Evolutionary conservation across 2,329 filamentous ascomycete genomes (phyloP), one percentile per base, ranked within the genome.

Genomic region (Clarireedia monteithiana): DNA sequence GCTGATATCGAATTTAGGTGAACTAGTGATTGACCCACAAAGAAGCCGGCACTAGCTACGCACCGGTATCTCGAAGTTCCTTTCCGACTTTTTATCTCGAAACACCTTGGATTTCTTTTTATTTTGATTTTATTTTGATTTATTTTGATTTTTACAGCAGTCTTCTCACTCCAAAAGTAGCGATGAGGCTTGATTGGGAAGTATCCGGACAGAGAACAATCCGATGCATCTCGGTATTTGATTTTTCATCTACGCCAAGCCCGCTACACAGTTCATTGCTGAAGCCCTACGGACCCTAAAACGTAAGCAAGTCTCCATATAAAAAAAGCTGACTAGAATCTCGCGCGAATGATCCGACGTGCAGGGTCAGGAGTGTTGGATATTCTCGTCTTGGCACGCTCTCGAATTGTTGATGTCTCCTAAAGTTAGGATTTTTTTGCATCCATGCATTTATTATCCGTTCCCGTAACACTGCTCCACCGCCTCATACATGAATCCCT

Each of bases 1-100:
- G 38, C 40, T 44, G 53, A 50, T 26, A 47, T 53, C 42, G 42
- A 20, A 26, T 52, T 52, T 52, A 30, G 36, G 36, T 36, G 50
- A 27, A 17, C 20, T 26, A 15, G 38, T 34, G 39, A 17, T 26
- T 34, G 53, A 55, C n/a, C 53, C 53, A 50, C 53, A 55, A 55
- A 50, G 46, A 44, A 55, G 53, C 53, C 53, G 53, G 38, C 53
- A 44, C 53, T 55, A 55, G 51, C 12, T 6, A 10, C 10, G 38
- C 9, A 44, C 34, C 14, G 26, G 46, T 15, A 27, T 49, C 24
- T 20, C 6, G 24, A 5, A 49, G 6, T 23, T 14, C 23, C 17
- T 17, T 44, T 34, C 34, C 42, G 12, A 14, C 4, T 26, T 46
- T 46, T 46, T 46, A 20, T 42, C 39, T 42, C 39, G 17, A 42